Conservation (phyloP, 805 yeast genomes). For the Barnettozyma vustinii region DNA sequence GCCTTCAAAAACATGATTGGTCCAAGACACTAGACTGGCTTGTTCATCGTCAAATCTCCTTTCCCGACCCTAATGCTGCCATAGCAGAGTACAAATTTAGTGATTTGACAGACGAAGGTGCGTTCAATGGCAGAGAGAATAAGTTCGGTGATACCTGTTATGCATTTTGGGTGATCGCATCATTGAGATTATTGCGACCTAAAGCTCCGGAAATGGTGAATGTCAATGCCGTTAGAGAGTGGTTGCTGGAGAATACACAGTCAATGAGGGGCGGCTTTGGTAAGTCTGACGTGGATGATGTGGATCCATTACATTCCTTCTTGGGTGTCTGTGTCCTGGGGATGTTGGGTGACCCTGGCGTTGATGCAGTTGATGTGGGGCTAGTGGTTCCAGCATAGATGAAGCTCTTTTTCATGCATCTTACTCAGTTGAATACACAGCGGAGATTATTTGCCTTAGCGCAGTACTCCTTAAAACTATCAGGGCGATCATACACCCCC, state of each 20-base stretch:
- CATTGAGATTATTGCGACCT: slow-evolving; percentile 30
- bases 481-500: too few relatives aligned
- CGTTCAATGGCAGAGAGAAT: slow-evolving; percentile 83
- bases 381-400: neutral
- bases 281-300: slow-evolving; percentile 55
- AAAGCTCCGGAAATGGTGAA: slow-evolving; percentile 34
- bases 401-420: too few relatives aligned
- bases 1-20: slow-evolving; percentile 25
- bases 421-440: too few relatives aligned
- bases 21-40: slow-evolving; percentile 51
- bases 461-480: too few relatives aligned
- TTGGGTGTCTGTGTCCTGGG: slow-evolving; percentile 51
- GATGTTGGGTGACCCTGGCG: slow-evolving; percentile 7
- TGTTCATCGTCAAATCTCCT: slow-evolving; percentile 54
- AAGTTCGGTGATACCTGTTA: slow-evolving; percentile 85
- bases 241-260: slow-evolving; percentile 52
- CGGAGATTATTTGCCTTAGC: too few relatives aligned
- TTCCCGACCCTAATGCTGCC: slow-evolving; percentile 25
- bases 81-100: slow-evolving; percentile 28
- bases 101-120: slow-evolving; percentile 58
- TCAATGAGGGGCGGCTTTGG: slow-evolving; percentile 75
- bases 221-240: slow-evolving; percentile 31
- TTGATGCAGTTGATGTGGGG: neutral
- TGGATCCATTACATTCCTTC: slow-evolving; percentile 69
- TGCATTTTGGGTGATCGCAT: slow-evolving; percentile 73